Evolutionary conservation across 805 yeast species (phyloP), one percentile per base, ranked within the genome.

Genomic region (Debaryomyces tyrocola): DNA sequence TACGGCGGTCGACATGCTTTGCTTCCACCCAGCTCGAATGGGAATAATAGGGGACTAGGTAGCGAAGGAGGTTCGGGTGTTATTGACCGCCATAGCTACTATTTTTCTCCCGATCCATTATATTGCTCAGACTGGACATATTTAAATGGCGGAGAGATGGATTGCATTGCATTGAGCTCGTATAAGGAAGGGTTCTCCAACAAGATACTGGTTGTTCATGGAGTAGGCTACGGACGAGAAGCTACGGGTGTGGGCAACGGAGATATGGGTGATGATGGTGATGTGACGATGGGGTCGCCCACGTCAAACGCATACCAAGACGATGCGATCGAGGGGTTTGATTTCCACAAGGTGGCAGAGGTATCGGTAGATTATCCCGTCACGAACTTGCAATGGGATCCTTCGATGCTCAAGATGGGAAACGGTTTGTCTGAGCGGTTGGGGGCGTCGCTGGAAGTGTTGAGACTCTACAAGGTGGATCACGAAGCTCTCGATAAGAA

Each of bases 161-260:
- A 82, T 7, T 68, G 75, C 40, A 64, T 87, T 6, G 94, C 89
- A 0, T 60, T 85, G n/a, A 76, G 84, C n/a, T 79, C 96, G 0
- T 89, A 83, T 60, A 79, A 87, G 48, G 97, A 91, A 62, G 96
- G 89, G 42, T 70, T 82, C 21, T 70, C 75, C 35, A 91, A 91
- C 65, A 79, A 80, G 53, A 62, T 90, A 20, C 83, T 82, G 57
- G 64, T 85, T 17, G 52, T 66, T 7, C 70, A 60, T 46, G 73
- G 70, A 6, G 41, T 58, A n/a, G 46, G 48, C 11, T 65, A 63
- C 47, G 66, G 63, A 5, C 46, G 50, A 29, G 65, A 60, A 6
- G 52, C 58, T 14, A 54, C 56, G 7, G 40, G 48, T 3, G 54
- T 45, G 33, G 57, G 48, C 20, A 62, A 59, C 20, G 60, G 31